These are phyloP conservation scores for Sonneratia caseolaris DNA, from an alignment of 345 rosid genomes.

Conservation along the genomic window DNA sequence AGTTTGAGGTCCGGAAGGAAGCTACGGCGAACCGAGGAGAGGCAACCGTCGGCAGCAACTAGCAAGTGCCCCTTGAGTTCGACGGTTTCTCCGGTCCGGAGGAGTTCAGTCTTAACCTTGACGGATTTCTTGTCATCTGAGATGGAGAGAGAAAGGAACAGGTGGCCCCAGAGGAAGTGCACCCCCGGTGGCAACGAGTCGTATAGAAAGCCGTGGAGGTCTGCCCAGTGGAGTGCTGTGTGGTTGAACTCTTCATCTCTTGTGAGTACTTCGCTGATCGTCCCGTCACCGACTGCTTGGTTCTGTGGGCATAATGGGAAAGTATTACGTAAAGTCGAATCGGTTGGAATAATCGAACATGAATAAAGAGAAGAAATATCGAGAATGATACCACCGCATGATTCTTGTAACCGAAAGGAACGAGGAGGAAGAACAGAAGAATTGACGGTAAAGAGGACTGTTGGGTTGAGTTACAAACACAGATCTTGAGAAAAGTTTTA, in stretches of 20 bases:
- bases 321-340: not conserved
- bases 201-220: slow-evolving; percentile 45
- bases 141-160: slow-evolving; percentile 36
- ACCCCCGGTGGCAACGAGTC: slow-evolving; percentile 35
- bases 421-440: not conserved
- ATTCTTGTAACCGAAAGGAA: no score
- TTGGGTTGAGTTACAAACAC: not conserved
- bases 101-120: slow-evolving; percentile 33
- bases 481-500: not conserved
- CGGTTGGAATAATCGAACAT: no score
- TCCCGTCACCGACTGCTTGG: slow-evolving; percentile 33
- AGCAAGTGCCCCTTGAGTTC: slow-evolving; percentile 58
- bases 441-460: not conserved
- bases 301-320: slow-evolving; percentile 21
- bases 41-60: slow-evolving; percentile 75
- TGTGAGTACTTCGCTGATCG: slow-evolving; percentile 25
- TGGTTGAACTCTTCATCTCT: slow-evolving; percentile 62
- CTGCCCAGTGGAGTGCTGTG: slow-evolving; percentile 68
- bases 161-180: slow-evolving; percentile 55
- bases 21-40: slow-evolving; percentile 44
- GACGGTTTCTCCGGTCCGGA: slow-evolving; percentile 29
- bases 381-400: no score
- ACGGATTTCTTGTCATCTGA: slow-evolving; percentile 34
- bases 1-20: slow-evolving; percentile 50
- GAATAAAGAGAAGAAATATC: no score